Base-by-base conservation (phyloP, 2,329 filamentous ascomycete genomes). In the Paecilomyces sp. region DNA sequence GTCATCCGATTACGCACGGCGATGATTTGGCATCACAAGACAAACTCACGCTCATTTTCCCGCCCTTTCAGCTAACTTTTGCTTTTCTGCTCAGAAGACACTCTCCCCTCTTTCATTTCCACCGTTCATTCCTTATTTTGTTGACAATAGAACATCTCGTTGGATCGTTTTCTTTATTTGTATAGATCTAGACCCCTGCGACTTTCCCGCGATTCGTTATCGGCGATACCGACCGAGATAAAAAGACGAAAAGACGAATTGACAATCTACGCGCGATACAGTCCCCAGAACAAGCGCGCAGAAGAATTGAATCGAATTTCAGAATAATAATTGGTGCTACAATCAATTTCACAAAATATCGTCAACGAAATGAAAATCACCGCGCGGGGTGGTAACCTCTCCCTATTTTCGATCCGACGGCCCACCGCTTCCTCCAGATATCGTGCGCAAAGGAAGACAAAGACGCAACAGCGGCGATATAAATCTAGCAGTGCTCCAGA, bases 41-140 rank as follows among this genome's bases (percentile, higher is more conserved):
- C 15, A 41, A 41, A 41, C 36, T 41, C 36, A 13, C 36, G 3
- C n/a, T 41, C 15, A 22, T 22, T 22, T 22, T 22, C 22, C 22
- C 22, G 22, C 22, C 2, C 22, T 41, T 41, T 41, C 36, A 15
- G 3, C 36, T 7, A n/a, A 7, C 36, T 41, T 41, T n/a, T 41
- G 6, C 15, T 41, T 41, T 41, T 3, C 36, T 41, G 7, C 9
- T 12, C 60, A 58, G 63, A 34, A 60, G 30, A 31, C 57, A 59
- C 54, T 58, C 33, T 54, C 36, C 36, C 36, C 36, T 41, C 36
- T 6, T 41, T n/a, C 13, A 15, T 13, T 41, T 15, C 11, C 6
- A 15, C n/a, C 2, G 15, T 41, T 41, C 30, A 31, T 31, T 31
- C 30, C 6, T 31, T 31, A 6, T 31, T 31, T 31, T 31, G 9